These are phyloP conservation scores for Yamadazyma sp. DNA, from an alignment of 1,139 yeast genomes.

Conservation along the genomic window DNA sequence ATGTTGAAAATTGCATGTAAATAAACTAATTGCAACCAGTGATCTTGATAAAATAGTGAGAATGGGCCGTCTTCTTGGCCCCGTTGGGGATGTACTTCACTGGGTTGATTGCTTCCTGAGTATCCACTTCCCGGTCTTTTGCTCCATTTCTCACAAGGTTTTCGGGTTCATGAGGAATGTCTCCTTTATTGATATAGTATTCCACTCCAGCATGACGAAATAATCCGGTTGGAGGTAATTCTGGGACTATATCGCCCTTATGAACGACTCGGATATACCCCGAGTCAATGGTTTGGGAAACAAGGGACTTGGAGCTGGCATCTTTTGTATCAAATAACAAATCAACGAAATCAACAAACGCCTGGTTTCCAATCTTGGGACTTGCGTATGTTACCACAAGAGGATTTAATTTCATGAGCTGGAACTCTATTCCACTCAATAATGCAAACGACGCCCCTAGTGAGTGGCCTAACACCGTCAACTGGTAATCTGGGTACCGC, in stretches of 20 bases:
- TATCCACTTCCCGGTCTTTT: neutral
- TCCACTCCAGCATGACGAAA: slow-evolving; percentile 52
- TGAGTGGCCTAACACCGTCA: slow-evolving; percentile 67
- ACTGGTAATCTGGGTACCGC: slow-evolving; percentile 44
- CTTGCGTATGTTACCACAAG: slow-evolving; percentile 58
- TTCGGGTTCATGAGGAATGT: slow-evolving; percentile 44
- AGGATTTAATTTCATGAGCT: slow-evolving; percentile 50
- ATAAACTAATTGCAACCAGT: slow-evolving; percentile 27
- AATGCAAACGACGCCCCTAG: slow-evolving; percentile 70
- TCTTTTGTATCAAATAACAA: slow-evolving; percentile 36
- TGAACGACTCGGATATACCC: slow-evolving; percentile 56
- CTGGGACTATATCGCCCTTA: slow-evolving; percentile 55
- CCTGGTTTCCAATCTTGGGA: slow-evolving; percentile 59
- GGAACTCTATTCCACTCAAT: slow-evolving; percentile 59
- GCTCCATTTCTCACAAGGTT: slow-evolving; percentile 30
- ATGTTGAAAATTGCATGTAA: slow-evolving; percentile 41
- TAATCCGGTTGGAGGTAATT: slow-evolving; percentile 51
- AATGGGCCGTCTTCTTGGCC: too few species aligned
- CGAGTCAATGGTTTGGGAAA: slow-evolving; percentile 20
- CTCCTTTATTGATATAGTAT: slow-evolving; percentile 42
- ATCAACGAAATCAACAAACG: slow-evolving; percentile 53
- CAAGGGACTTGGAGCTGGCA: too few species aligned
- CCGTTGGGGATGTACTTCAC: too few species aligned
- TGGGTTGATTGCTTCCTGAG: too few species aligned
- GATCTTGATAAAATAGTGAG: neutral